A percentile compares a stretch with the other conserved stretches of the same genome.
These are phyloP conservation scores for Phytophthora aleatoria DNA, from an alignment of 352 stramenopile genomes.

Conservation along the genomic window DNA sequence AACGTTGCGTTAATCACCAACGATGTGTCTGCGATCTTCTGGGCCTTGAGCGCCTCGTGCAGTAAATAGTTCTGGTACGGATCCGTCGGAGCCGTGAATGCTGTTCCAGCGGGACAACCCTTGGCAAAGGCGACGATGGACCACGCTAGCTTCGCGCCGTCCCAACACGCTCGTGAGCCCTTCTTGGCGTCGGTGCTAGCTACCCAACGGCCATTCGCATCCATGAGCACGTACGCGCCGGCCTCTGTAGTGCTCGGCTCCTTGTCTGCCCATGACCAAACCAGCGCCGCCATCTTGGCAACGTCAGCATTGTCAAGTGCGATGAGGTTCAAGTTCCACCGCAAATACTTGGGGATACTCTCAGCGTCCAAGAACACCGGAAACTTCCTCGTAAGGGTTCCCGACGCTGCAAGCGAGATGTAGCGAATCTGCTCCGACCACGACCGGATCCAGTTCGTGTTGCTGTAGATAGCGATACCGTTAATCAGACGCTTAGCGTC, in stretches of 20 bases:
- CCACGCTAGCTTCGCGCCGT: conserved; percentile 39
- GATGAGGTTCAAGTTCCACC: conserved; percentile 68
- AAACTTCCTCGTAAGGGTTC: conserved; percentile 28
- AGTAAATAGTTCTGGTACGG: conserved; percentile 64
- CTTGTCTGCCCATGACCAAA: conserved; percentile 62
- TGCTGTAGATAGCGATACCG: conserved; percentile 56
- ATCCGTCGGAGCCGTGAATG: conserved; percentile 42
- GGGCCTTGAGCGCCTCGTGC: conserved; percentile 31
- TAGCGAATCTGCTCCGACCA: conserved; percentile 61
- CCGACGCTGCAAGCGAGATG: conserved; percentile 43
- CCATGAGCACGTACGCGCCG: conserved; percentile 40
- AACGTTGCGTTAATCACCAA: conserved; percentile 51
- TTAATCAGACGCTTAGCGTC: conserved; percentile 44
- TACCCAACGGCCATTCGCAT: conserved; percentile 46
- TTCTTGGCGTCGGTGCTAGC: conserved; percentile 29
- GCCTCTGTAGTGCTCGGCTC: conserved; percentile 41
- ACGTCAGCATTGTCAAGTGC: conserved; percentile 49
- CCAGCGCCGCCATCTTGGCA: conserved; percentile 57
- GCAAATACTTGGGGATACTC: conserved; percentile 55
- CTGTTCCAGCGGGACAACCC: conserved; percentile 34
- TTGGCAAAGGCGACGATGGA: conserved; percentile 37
- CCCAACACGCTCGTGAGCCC: conserved; percentile 48
- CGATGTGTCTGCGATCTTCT: conserved; percentile 42
- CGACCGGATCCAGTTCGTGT: conserved; percentile 48
- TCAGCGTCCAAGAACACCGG: conserved; percentile 41